phyloP scores from a whole-genome alignment of 2,329 filamentous ascomycete genomes.

The Trichoderma polysporum region DNA sequence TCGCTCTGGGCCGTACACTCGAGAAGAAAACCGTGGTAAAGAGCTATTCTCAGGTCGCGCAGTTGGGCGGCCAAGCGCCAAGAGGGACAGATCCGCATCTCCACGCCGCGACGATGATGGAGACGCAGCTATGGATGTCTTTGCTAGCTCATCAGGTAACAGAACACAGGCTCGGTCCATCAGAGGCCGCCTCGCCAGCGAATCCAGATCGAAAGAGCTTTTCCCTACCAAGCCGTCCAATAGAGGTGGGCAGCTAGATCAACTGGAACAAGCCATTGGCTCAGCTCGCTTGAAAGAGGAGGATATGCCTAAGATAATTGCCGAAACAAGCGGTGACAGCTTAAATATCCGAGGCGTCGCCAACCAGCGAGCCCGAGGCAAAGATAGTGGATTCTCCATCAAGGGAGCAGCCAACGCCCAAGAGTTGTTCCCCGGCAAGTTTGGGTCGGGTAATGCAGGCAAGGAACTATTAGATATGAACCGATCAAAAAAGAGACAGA shows the following conservation, averaged over 20 bases:
- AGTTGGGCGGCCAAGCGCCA: constrained; percentile 32
- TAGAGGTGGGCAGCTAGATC: constrained; percentile 36
- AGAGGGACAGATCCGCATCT: constrained; percentile 50
- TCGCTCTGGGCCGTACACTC: constrained; percentile 31
- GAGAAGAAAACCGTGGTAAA: constrained; percentile 48
- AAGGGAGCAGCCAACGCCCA: constrained; percentile 61
- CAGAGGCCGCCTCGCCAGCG: constrained; percentile 33
- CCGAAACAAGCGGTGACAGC: constrained; percentile 44
- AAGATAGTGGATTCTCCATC: constrained; percentile 59
- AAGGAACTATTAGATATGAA: constrained; percentile 67
- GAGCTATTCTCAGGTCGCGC: constrained; percentile 61
- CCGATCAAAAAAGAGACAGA: constrained; percentile 57
- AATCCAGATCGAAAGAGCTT: constrained; percentile 39
- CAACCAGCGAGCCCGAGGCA: constrained; percentile 39
- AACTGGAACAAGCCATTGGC: constrained; percentile 41
- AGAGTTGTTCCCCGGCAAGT: constrained; percentile 69
- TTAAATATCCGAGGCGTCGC: constrained; percentile 63
- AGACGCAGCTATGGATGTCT: constrained; percentile 40
- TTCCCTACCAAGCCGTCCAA: constrained; percentile 38
- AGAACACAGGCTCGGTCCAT: constrained; percentile 36
- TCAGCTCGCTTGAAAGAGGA: constrained; percentile 39
- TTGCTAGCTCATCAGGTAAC: constrained; percentile 36
- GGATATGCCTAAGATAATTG: constrained; percentile 57
- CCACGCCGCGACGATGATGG: constrained; percentile 46
- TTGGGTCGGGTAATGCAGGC: constrained; percentile 55